These are phyloP conservation scores for Fraxinus velutina DNA, from an alignment of 305 asterid species.

Conservation along the genomic window DNA sequence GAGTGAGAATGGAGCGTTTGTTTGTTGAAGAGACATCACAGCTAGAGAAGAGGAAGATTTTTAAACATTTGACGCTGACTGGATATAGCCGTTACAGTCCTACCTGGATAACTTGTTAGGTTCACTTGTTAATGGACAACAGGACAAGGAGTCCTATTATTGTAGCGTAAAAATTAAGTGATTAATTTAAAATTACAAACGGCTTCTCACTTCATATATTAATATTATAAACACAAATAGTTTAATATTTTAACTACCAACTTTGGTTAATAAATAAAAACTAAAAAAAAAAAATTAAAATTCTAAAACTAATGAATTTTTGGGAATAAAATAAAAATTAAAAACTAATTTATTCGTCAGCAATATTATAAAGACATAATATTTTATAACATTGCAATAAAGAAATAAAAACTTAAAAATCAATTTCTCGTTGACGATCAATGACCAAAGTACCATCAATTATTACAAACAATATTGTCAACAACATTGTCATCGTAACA, in stretches of 20 bases:
- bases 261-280: neutral
- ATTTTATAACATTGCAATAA: neutral
- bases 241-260: neutral
- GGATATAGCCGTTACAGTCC: constrained; percentile 72
- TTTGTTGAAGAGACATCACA: constrained; percentile 17
- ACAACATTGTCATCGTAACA: neutral
- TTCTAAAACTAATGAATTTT: neutral
- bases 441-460: too few species aligned
- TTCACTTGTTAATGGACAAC: neutral
- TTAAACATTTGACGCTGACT: constrained; percentile 39
- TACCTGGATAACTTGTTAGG: constrained; percentile 27
- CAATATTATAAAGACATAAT: neutral
- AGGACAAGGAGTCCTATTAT: neutral
- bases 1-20: constrained; percentile 25
- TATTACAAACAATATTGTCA: neutral
- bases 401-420: neutral
- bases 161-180: neutral
- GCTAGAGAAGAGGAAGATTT: constrained; percentile 15
- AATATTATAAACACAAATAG: neutral
- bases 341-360: neutral
- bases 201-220: neutral
- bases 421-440: neutral
- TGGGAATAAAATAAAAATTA: neutral
- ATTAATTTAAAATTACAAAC: neutral
- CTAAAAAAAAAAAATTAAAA: neutral